Evolutionary conservation across 2,329 filamentous ascomycete genomes (phyloP).

Genomic region (Elsinoe australis): DNA sequence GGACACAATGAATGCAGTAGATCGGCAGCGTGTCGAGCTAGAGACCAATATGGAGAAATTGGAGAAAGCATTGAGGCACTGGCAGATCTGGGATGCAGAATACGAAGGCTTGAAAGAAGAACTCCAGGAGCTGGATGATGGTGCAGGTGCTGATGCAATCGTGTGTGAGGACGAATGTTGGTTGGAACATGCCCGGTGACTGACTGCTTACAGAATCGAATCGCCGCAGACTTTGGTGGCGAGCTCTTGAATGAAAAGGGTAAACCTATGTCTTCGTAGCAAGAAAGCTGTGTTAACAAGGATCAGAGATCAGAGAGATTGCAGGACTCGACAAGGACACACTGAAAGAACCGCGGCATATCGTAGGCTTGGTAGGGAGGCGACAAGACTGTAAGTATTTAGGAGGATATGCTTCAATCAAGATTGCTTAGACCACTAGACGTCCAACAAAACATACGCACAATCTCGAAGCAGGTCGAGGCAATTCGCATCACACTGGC

Average conservation of each 20-base stretch:
- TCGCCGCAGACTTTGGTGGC: slow-evolving; percentile 54
- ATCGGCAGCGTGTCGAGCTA: no score
- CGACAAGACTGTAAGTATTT: slow-evolving; percentile 60
- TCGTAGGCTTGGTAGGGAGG: slow-evolving; percentile 60
- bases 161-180: slow-evolving; percentile 28
- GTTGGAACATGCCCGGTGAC: background rate
- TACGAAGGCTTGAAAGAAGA: slow-evolving; percentile 86
- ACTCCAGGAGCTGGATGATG: slow-evolving; percentile 50
- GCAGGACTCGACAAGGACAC: slow-evolving; percentile 40
- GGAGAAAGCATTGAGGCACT: slow-evolving; percentile 69
- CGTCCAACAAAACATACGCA: slow-evolving; percentile 70
- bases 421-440: slow-evolving; percentile 38
- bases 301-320: slow-evolving; percentile 47
- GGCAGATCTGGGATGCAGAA: slow-evolving; percentile 85
- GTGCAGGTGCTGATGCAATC: slow-evolving; percentile 48
- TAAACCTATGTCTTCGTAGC: slow-evolving; percentile 16
- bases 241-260: slow-evolving; percentile 53
- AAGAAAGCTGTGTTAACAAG: slow-evolving; percentile 3
- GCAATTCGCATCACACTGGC: slow-evolving; percentile 62
- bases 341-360: slow-evolving; percentile 52
- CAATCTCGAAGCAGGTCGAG: slow-evolving; percentile 64
- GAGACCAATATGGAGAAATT: slow-evolving; percentile 70
- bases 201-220: slow-evolving; percentile 27
- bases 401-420: no score
- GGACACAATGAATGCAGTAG: no score